These are phyloP conservation scores for Besnoitia besnoiti DNA, from an alignment of 169 alveolate genomes.

Conservation along the genomic window DNA sequence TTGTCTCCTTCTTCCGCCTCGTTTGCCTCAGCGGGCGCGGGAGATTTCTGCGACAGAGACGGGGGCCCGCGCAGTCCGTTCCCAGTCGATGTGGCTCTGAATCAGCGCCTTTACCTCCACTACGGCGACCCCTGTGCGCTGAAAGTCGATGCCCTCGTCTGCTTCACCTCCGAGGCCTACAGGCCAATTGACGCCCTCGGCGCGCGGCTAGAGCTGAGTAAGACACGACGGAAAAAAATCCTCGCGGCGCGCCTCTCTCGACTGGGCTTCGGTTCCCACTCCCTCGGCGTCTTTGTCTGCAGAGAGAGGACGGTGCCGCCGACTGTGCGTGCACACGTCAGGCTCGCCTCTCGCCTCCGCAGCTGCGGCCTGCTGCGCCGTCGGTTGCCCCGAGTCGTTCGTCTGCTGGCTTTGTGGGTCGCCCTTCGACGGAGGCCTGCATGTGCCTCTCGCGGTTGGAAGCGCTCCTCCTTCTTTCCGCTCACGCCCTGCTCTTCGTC, in stretches of 20 bases:
- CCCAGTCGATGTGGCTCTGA: not conserved
- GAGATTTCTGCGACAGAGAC: not conserved
- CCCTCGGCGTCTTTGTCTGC: not conserved
- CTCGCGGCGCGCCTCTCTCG: not conserved
- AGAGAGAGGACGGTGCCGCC: not conserved
- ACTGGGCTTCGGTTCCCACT: not conserved
- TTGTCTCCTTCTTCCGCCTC: too few species aligned
- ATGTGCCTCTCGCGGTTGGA: too few species aligned
- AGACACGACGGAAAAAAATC: not conserved
- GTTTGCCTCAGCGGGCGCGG: too few species aligned
- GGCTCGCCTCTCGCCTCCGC: too few species aligned
- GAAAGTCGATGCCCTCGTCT: constrained; percentile 2
- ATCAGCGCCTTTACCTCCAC: not conserved
- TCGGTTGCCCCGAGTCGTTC: too few species aligned
- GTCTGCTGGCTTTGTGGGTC: too few species aligned
- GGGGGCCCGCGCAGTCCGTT: not conserved
- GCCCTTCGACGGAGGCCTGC: too few species aligned
- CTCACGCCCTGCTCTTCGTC: too few species aligned
- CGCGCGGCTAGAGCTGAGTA: not conserved
- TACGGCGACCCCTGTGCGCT: constrained; percentile 1
- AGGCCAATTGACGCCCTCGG: not conserved
- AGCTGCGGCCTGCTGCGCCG: too few species aligned
- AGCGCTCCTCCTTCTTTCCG: too few species aligned
- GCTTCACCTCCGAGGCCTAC: not conserved
- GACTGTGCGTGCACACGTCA: too few species aligned